Conservation (phyloP, 2,329 filamentous ascomycete species). For the Ophiosphaerella herpotricha region DNA sequence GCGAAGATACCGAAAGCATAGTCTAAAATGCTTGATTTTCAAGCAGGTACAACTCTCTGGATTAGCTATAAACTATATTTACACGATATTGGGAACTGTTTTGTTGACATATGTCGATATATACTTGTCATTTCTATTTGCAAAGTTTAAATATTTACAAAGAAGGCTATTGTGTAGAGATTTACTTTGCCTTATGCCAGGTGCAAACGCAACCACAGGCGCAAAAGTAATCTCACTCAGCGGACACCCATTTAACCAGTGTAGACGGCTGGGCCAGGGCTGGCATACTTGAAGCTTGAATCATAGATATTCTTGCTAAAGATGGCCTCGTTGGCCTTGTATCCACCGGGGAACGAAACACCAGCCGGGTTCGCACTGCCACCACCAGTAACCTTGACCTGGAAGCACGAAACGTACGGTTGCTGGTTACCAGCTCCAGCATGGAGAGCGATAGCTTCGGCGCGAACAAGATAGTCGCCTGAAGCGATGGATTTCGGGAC, state of each 20-base stretch:
- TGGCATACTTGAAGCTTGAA: constrained; percentile 40
- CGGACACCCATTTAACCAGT: constrained; percentile 25
- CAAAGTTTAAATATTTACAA: constrained; percentile 6
- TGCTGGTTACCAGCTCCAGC: constrained; percentile 38
- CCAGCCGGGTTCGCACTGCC: constrained; percentile 39
- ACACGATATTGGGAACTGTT: too few relatives aligned
- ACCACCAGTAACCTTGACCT: constrained; percentile 44
- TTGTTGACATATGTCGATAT: neutral
- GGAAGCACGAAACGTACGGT: constrained; percentile 45
- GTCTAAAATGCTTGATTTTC: neutral
- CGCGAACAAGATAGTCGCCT: constrained; percentile 42
- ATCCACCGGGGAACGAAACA: constrained; percentile 42
- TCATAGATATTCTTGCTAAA: constrained; percentile 43
- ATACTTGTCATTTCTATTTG: neutral
- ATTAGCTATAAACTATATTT: too few relatives aligned
- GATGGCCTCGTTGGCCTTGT: constrained; percentile 40
- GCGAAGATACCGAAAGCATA: neutral
- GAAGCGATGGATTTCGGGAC: constrained; percentile 40
- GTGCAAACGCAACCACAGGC: constrained; percentile 5
- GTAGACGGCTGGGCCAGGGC: constrained; percentile 40
- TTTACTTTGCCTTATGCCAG: neutral
- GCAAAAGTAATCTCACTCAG: neutral
- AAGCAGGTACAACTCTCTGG: too few relatives aligned
- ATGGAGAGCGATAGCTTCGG: constrained; percentile 43
- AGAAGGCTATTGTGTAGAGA: neutral